phyloP scores from a whole-genome alignment of 441 rosid genomes.

The Populus hybrid region DNA sequence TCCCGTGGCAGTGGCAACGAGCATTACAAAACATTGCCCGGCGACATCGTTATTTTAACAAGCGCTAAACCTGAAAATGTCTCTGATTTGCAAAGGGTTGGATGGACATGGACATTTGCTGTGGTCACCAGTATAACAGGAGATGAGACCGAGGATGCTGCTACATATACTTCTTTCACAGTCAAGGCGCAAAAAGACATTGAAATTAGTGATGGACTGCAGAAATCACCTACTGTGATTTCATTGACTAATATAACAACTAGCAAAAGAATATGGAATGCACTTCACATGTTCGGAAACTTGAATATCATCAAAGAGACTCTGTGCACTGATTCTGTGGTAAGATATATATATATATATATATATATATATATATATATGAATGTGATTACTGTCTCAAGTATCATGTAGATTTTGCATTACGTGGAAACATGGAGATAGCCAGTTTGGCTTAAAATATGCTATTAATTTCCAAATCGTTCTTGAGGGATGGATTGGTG shows the following conservation, averaged over 20 bases:
- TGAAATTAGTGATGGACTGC: slow-evolving; percentile 4
- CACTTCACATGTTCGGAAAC: slow-evolving; percentile 32
- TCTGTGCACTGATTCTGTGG: slow-evolving; percentile 31
- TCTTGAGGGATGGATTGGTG: too few relatives aligned
- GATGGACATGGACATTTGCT: slow-evolving; percentile 41
- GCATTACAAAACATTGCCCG: slow-evolving; percentile 46
- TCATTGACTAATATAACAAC: slow-evolving; percentile 42
- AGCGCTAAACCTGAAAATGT: slow-evolving; percentile 35
- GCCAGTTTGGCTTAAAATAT: too few relatives aligned
- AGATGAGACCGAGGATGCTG: slow-evolving; percentile 19
- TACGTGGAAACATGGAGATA: too few relatives aligned
- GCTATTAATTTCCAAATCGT: too few relatives aligned
- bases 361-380: too few relatives aligned
- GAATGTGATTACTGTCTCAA: background rate
- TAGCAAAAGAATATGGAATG: slow-evolving; percentile 50
- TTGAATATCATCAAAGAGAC: slow-evolving; percentile 31
- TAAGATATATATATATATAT: slow-evolving; percentile 12
- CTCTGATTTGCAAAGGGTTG: slow-evolving; percentile 36
- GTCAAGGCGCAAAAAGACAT: slow-evolving; percentile 20
- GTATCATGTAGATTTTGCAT: background rate
- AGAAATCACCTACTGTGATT: slow-evolving; percentile 29
- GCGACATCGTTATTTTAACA: slow-evolving; percentile 45
- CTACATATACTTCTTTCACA: slow-evolving; percentile 21
- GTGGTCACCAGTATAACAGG: slow-evolving; percentile 16
- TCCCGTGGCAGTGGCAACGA: slow-evolving; percentile 27